These are phyloP conservation scores for Telopea speciosissima DNA, from an alignment of 177 flowering plant species.

Conservation along the genomic window DNA sequence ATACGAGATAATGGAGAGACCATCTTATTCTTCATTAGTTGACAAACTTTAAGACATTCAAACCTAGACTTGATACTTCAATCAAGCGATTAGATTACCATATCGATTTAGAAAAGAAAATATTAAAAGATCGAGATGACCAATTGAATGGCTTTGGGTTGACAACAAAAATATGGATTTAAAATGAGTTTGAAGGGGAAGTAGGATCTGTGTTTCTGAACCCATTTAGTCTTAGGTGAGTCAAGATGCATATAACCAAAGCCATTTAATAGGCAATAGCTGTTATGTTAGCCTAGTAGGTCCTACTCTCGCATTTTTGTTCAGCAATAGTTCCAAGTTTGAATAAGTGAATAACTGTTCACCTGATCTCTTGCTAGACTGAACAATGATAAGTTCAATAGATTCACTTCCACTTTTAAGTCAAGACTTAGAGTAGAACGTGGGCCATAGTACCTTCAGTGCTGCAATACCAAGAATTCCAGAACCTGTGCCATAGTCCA, in stretches of 20 bases:
- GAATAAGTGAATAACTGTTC: too few species aligned
- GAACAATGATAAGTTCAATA: neutral
- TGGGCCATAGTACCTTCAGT: slow-evolving; percentile 46
- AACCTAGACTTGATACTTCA: neutral
- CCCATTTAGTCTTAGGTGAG: too few species aligned
- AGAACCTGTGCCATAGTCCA: slow-evolving; percentile 95
- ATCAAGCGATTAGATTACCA: neutral
- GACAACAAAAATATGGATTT: too few species aligned
- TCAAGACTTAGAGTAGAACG: neutral
- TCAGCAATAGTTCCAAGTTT: too few species aligned
- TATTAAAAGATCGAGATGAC: neutral
- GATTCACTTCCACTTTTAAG: neutral
- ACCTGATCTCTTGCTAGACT: neutral
- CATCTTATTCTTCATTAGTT: too few species aligned
- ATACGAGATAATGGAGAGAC: too few species aligned
- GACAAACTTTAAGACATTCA: neutral
- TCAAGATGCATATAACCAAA: too few species aligned
- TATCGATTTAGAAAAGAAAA: neutral
- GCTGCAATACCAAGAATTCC: slow-evolving; percentile 92
- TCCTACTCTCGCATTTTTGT: too few species aligned
- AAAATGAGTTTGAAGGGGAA: too few species aligned
- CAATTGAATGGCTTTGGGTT: neutral
- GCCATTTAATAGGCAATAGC: too few species aligned
- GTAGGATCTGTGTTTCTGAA: too few species aligned
- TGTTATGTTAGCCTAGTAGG: too few species aligned